Base-by-base conservation (phyloP, 164 flowering plant species). In the Aristolochia contorta region DNA sequence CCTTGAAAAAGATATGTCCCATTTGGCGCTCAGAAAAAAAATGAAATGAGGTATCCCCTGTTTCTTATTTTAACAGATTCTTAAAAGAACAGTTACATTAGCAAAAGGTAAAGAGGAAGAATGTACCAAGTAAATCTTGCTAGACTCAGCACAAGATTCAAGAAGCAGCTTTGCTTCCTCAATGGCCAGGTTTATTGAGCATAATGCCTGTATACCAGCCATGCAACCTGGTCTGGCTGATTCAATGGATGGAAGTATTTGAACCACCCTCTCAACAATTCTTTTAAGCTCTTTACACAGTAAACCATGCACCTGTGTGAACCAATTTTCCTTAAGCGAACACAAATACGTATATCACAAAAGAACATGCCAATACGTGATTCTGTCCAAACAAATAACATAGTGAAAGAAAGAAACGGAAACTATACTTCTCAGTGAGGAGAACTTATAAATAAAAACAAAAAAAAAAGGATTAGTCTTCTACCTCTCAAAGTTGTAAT, bases 121-220 rank as follows among this genome's bases (percentile, higher is more conserved):
- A 62, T 57, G 13, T 76, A 84, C 89, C 89, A 85, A 63, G 72
- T 79, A 85, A 14, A 85, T 77, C 71, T 80, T 85, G 69, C 92
- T 84, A 37, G 74, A 74, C 24, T 84, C 85, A 5, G 79, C 59
- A 57, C 92, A 84, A 65, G 73, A 71, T 64, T 79, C 82, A 53
- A 85, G 53, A 61, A 85, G 67, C 49, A 62, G 56, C 68, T 82
- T 80, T 33, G 89, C 78, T 59, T 78, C 78, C 30, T 82, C 83
- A 32, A 80, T 47, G 16, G 84, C 71, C 30, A 25, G 15, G 54
- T 65, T 75, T 48, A 84, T 25, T 20, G 75, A 75, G 71, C 87
- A 84, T 20, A 85, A 59, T 6, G 74, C 72, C 50, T 79, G 79
- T 53, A 83, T 68, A 55, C 81, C 88, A 12, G 77, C 52, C 21